phyloP scores from a whole-genome alignment of 1,284 basidiomycete species.

The Cryptococcus jaspeensis region DNA sequence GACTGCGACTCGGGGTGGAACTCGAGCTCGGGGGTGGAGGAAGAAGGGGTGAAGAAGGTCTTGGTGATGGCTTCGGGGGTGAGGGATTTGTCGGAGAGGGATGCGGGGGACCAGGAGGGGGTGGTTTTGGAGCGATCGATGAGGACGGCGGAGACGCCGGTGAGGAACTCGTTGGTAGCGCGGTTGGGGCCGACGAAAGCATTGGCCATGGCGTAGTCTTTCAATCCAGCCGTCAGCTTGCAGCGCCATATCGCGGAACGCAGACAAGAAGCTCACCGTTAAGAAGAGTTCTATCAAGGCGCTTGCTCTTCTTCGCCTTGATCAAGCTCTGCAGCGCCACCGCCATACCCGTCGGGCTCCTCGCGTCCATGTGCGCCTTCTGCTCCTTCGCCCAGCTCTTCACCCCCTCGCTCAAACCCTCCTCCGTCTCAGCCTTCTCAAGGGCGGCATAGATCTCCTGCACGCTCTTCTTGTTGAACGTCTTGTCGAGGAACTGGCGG shows the following conservation, averaged over 20 bases:
- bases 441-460: constrained; percentile 69
- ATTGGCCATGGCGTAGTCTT: constrained; percentile 41
- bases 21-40: constrained; percentile 56
- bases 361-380: constrained; percentile 61
- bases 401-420: constrained; percentile 56
- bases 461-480: constrained; percentile 69
- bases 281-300: constrained; percentile 66
- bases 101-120: constrained; percentile 59
- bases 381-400: constrained; percentile 73
- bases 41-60: constrained; percentile 49
- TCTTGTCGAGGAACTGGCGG: constrained; percentile 72
- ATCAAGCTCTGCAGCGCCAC: constrained; percentile 77
- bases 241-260: constrained; percentile 6
- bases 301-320: constrained; percentile 60
- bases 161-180: constrained; percentile 75
- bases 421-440: constrained; percentile 43
- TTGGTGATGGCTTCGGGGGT: constrained; percentile 54
- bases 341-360: constrained; percentile 87
- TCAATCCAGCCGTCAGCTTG: neutral
- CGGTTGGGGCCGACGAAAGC: constrained; percentile 50
- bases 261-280: constrained; percentile 70
- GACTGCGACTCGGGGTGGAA: constrained; percentile 26
- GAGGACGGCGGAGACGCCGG: constrained; percentile 74
- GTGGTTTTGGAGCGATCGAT: constrained; percentile 59
- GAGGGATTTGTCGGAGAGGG: constrained; percentile 56